A percentile compares a stretch with the other conserved stretches of the same genome.
phyloP scores from a whole-genome alignment of 1,284 basidiomycete species.

The Athelia sp. region DNA sequence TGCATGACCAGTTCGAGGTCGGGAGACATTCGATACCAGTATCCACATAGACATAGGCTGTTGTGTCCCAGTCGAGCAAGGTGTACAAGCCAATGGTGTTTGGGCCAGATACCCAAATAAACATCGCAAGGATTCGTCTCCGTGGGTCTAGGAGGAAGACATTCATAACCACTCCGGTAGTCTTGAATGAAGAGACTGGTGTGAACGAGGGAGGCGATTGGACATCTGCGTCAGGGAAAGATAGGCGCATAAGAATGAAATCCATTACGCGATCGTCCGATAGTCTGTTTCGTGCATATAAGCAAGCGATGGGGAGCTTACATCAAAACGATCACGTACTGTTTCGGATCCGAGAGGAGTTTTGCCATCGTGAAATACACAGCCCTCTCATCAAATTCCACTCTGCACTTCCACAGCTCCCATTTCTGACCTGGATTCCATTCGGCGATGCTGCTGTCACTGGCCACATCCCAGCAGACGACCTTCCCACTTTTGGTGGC shows the following conservation, averaged over 20 bases:
- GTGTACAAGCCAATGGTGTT: constrained; percentile 58
- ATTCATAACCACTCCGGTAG: constrained; percentile 67
- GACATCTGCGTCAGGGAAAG: constrained; percentile 34
- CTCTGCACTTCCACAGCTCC: constrained; percentile 73
- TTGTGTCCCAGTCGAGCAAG: constrained; percentile 59
- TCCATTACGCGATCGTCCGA: constrained; percentile 49
- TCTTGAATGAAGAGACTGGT: constrained; percentile 54
- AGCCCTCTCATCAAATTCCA: constrained; percentile 64
- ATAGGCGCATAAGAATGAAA: constrained; percentile 51
- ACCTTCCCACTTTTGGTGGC: constrained; percentile 70
- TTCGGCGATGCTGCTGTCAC: constrained; percentile 52
- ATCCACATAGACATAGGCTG: constrained; percentile 65
- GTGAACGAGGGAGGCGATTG: constrained; percentile 40
- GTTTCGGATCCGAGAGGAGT: constrained; percentile 42
- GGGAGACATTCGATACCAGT: constrained; percentile 62
- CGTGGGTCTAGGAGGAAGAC: constrained; percentile 68
- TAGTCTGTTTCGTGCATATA: constrained; percentile 20
- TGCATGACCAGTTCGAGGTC: constrained; percentile 73
- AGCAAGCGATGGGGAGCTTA: constrained; percentile 1
- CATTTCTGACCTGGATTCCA: constrained; percentile 63
- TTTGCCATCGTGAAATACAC: constrained; percentile 75
- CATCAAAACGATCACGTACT: constrained; percentile 21
- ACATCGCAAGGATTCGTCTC: constrained; percentile 56
- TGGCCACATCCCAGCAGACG: constrained; percentile 70
- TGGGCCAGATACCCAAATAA: constrained; percentile 52